phyloP scores from a whole-genome alignment of 345 rosid genomes.

The Populus nigra region DNA sequence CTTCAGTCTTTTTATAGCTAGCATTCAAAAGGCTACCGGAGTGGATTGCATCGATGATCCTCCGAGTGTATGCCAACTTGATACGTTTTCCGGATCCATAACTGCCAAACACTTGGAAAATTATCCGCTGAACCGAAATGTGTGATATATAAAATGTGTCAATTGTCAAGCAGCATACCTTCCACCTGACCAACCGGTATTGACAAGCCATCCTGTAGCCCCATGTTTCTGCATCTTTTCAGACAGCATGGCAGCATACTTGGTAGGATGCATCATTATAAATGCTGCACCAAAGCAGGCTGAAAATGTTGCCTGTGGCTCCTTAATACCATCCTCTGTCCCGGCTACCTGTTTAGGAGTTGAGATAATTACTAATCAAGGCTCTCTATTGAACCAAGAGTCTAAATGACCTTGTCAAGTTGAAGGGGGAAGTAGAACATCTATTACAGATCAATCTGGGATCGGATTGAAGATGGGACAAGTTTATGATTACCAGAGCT shows the following conservation, averaged over 20 bases:
- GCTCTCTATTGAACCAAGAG: too few species aligned
- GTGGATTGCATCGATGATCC: slow-evolving; percentile 30
- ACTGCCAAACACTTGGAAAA: slow-evolving; percentile 30
- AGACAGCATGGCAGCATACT: slow-evolving; percentile 92
- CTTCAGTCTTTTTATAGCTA: slow-evolving; percentile 42
- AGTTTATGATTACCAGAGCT: slow-evolving; percentile 26
- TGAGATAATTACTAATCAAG: too few species aligned
- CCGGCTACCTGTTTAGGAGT: slow-evolving; percentile 65
- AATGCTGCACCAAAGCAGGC: slow-evolving; percentile 99
- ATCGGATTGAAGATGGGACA: neutral
- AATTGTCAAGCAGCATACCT: slow-evolving; percentile 42
- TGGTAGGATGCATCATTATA: slow-evolving; percentile 97
- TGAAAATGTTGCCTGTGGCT: slow-evolving; percentile 88
- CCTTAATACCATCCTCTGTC: slow-evolving; percentile 89
- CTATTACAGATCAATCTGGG: neutral
- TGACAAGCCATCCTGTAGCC: slow-evolving; percentile 96
- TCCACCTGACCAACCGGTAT: slow-evolving; percentile 99
- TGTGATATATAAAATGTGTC: neutral
- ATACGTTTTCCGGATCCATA: slow-evolving; percentile 40
- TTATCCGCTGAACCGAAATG: neutral
- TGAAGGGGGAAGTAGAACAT: too few species aligned
- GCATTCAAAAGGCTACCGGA: slow-evolving; percentile 27
- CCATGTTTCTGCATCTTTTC: slow-evolving; percentile 95
- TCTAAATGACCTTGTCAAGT: too few species aligned
- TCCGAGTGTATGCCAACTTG: slow-evolving; percentile 33